A percentile compares a stretch with the other conserved stretches of the same genome.
These are phyloP conservation scores for Mycena crocata DNA, from an alignment of 768 basidiomycete genomes.

Conservation along the genomic window DNA sequence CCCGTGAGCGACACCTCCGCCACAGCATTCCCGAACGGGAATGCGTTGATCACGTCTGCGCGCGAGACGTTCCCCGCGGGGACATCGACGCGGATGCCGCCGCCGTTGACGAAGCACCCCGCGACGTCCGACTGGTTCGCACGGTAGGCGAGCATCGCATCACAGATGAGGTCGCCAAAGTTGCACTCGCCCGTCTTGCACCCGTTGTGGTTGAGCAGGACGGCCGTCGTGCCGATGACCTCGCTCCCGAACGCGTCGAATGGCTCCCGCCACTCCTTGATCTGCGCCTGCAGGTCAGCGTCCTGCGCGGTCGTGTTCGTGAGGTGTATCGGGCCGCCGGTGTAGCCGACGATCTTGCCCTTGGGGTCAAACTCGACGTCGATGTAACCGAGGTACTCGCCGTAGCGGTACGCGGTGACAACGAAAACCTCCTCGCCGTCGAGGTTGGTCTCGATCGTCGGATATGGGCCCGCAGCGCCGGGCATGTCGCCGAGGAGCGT, in stretches of 20 bases:
- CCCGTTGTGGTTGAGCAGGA: slow-evolving; percentile 50
- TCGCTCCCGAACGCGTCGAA: slow-evolving; percentile 49
- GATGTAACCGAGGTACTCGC: slow-evolving; percentile 58
- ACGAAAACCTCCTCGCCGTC: slow-evolving; percentile 60
- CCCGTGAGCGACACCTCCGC: slow-evolving; percentile 55
- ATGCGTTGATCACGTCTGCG: slow-evolving; percentile 52
- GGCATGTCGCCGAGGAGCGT: slow-evolving; percentile 56
- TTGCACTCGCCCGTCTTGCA: slow-evolving; percentile 58
- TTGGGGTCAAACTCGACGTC: slow-evolving; percentile 52
- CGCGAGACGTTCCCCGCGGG: slow-evolving; percentile 54
- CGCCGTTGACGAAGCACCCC: slow-evolving; percentile 55
- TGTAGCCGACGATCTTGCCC: slow-evolving; percentile 54
- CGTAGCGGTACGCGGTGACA: slow-evolving; percentile 59
- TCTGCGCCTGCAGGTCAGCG: slow-evolving; percentile 49
- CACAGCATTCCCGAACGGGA: slow-evolving; percentile 58
- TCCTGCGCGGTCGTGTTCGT: slow-evolving; percentile 51
- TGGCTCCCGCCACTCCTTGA: slow-evolving; percentile 53
- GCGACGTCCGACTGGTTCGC: slow-evolving; percentile 40
- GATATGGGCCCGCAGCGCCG: slow-evolving; percentile 54
- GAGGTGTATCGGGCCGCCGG: slow-evolving; percentile 56
- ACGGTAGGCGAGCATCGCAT: slow-evolving; percentile 54
- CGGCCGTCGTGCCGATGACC: slow-evolving; percentile 50
- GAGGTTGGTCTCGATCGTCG: slow-evolving; percentile 55
- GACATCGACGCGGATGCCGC: slow-evolving; percentile 55
- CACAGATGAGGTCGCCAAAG: slow-evolving; percentile 56